Evolutionary conservation across 176 grass and related monocot genomes (phyloP), one percentile per base, ranked within the genome.

Genomic region (Phyllostachys edulis): DNA sequence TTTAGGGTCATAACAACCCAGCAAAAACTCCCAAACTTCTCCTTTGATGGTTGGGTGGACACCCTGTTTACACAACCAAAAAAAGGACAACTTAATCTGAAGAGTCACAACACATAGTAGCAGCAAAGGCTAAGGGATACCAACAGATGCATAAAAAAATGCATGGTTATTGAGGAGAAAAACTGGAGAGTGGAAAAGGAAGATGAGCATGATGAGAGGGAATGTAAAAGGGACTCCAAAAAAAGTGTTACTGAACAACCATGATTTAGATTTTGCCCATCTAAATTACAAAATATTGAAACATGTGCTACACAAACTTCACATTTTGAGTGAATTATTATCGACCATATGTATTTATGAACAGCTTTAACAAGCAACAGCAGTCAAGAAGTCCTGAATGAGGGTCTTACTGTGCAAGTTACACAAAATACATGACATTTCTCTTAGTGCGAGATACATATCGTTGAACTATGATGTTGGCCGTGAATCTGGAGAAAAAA

Each of bases 11-110:
- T 95, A 98, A 24, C 96, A 98, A 9, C 96, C 91, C 63, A 98
- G 86, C 80, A 98, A 90, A 83, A 94, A 98, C 70, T 98, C 96
- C 96, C 96, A 98, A 51, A 98, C 93, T 75, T 69, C 93, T 90
- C 96, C 96, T 90, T 98, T 98, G 47, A 98, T 93, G 44, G 74
- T 78, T 68, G 96, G 91, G 74, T 98, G 96, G 75, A 92, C 55
- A 26, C 96, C 96, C 96, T 98, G 85, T 85, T 57, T 7, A 84
- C 21, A 77, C 77, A 80, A 69, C 74, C 70, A 78, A 85, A 75
- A 84, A 6, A 46, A 77, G 49, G 26, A 90, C 4, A 34, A 26
- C 16, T 54, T 54, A 54, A 54, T 54, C 17, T 20, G 55, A 36
- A 27, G 24, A 68, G 52, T 49, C 18, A 49, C 9, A 68, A 77